Evolutionary conservation across 257 asterid genomes (phyloP).

Genomic region (Scutellaria minor): DNA sequence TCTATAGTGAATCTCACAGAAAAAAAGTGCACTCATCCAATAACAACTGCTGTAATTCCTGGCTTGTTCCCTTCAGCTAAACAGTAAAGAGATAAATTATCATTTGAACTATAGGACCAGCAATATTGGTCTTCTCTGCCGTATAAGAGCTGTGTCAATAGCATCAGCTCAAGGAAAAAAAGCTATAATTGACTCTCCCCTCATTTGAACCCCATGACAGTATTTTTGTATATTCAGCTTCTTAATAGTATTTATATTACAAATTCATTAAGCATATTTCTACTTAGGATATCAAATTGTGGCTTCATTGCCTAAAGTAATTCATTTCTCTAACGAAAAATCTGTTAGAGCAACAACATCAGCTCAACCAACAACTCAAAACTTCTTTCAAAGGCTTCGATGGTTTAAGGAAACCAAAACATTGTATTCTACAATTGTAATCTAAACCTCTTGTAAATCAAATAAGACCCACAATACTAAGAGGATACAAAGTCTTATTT

Average conservation of each 20-base stretch:
- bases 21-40: conserved; percentile 31
- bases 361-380: not conserved
- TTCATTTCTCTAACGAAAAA: not conserved
- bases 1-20: conserved; percentile 37
- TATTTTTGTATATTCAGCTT: conserved; percentile 8
- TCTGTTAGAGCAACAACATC: conserved; percentile 2
- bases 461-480: not conserved
- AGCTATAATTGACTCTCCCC: not conserved
- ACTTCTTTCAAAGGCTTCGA: not conserved
- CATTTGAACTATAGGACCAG: conserved; percentile 2
- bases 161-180: not conserved
- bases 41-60: conserved; percentile 30
- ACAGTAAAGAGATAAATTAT: conserved; percentile 19
- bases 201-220: conserved; percentile 15
- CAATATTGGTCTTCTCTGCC: not conserved
- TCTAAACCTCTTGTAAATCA: not conserved
- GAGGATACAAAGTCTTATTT: not conserved
- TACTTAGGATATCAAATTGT: not conserved
- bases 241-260: conserved; percentile 9
- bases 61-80: conserved; percentile 35
- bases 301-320: not conserved
- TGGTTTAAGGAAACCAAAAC: not conserved
- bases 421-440: not conserved
- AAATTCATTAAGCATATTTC: not conserved
- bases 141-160: conserved; percentile 20